Evolutionary conservation across 371 early-diverging fungal species (phyloP), one percentile per base, ranked within the genome.

Genomic region (Batrachochytrium dendrobatidis): DNA sequence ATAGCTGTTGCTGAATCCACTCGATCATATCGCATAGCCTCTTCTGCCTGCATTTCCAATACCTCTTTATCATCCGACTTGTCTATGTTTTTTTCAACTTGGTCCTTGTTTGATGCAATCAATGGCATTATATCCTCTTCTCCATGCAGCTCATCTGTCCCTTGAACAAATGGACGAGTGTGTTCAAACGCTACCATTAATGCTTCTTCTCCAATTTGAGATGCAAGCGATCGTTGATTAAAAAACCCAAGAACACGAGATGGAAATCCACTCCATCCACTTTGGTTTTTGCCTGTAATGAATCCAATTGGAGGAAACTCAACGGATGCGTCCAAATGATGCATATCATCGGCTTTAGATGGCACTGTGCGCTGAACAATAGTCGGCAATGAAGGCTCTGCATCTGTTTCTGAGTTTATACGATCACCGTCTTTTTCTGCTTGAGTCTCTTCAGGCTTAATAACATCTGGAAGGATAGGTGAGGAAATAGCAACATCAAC

Each of bases 181-280:
- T 53, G n/a, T 3, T 53, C 66, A 22, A 56, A 56, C 17, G 61
- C 67, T 10, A 73, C 51, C 43, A 26, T 46, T 26, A 71, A 43
- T 2, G 70, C 72, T 8, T 66, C 64, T 34, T 64, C 64, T 2
- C 75, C 75, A 45, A 71, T 60, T n/a, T 59, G 60, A 2, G 39
- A 17, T 26, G 59, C 61, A 1, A 58, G 54, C 12, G 59, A 2
- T 7, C 68, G 63, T 34, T 60, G 25, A 15, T 20, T 67, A 61
- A 74, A 74, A 64, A 64, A 74, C 31, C 58, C 34, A 33, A n/a
- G 48, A 22, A 67, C 60, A 17, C 72, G 67, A 4, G 15, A 10
- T 5, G 68, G 68, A 50, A 74, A 69, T 3, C 60, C 58, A 31
- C 44, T 39, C 66, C 66, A 74, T 3, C 75, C 75, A 12, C 63